These are phyloP conservation scores for Cornus suecica DNA, from an alignment of 148 eudicot genomes.

Conservation along the genomic window DNA sequence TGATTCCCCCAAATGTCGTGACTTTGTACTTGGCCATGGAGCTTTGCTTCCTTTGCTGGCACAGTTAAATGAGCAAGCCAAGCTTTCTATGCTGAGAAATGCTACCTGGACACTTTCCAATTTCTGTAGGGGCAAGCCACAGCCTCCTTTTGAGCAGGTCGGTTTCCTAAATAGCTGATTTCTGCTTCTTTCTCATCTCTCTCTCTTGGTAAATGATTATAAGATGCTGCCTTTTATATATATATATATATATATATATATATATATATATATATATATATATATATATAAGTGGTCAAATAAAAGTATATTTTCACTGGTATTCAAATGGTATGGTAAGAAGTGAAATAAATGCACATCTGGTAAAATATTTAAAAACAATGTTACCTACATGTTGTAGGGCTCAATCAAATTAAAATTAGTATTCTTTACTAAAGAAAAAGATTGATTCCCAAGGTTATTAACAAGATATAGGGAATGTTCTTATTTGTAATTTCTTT, in stretches of 20 bases:
- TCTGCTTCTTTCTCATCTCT: not conserved
- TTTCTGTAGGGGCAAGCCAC: constrained; percentile 52
- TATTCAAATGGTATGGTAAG: too few relatives aligned
- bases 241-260: too few relatives aligned
- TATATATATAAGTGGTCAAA: too few relatives aligned
- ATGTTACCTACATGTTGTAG: not conserved
- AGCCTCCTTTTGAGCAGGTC: constrained; percentile 44
- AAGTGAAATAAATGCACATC: not conserved
- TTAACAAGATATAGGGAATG: not conserved
- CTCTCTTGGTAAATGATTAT: too few relatives aligned
- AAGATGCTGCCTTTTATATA: too few relatives aligned
- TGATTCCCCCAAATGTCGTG: constrained; percentile 49
- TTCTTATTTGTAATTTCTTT: too few relatives aligned
- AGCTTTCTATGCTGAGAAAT: constrained; percentile 49
- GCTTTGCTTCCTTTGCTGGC: constrained; percentile 38
- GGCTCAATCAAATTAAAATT: not conserved
- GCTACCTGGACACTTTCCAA: constrained; percentile 56
- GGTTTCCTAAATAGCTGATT: not conserved
- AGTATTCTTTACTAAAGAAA: not conserved
- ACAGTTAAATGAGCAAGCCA: constrained; percentile 45
- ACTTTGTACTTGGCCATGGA: constrained; percentile 43
- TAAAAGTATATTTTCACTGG: too few relatives aligned
- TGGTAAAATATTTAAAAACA: too few relatives aligned
- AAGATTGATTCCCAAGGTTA: not conserved
- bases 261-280: too few relatives aligned